phyloP scores from a whole-genome alignment of 768 basidiomycete genomes.

The Galerina marginata region DNA sequence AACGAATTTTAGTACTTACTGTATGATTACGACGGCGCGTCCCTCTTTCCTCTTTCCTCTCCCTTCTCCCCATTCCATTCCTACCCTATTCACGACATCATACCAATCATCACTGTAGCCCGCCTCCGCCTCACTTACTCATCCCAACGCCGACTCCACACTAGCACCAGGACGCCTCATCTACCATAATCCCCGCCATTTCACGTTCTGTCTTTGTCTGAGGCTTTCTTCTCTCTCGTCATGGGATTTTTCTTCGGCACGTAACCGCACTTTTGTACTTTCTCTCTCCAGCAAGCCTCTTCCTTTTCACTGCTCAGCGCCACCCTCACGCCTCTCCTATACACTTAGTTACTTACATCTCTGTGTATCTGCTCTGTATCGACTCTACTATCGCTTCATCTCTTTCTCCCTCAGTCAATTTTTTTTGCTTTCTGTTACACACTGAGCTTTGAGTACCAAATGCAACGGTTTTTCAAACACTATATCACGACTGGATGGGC shows the following conservation, averaged over 20 bases:
- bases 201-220: not conserved
- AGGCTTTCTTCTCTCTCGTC: not conserved
- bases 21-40: conserved; percentile 17
- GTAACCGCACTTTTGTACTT: not conserved
- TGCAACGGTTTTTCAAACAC: no score
- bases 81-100: not conserved
- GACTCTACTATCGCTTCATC: no score
- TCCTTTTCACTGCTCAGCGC: not conserved
- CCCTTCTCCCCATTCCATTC: not conserved
- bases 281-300: not conserved
- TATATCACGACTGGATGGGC: no score
- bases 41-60: not conserved
- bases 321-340: no score
- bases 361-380: no score
- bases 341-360: no score
- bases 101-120: not conserved
- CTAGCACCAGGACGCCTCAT: not conserved
- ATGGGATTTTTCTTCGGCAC: no score
- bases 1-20: conserved; percentile 6
- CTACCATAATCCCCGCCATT: not conserved
- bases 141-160: not conserved
- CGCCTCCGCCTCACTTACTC: not conserved
- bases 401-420: no score
- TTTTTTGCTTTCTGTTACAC: no score
- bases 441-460: no score